phyloP scores from a whole-genome alignment of 2,329 filamentous ascomycete species.

The Elsinoe australis region DNA sequence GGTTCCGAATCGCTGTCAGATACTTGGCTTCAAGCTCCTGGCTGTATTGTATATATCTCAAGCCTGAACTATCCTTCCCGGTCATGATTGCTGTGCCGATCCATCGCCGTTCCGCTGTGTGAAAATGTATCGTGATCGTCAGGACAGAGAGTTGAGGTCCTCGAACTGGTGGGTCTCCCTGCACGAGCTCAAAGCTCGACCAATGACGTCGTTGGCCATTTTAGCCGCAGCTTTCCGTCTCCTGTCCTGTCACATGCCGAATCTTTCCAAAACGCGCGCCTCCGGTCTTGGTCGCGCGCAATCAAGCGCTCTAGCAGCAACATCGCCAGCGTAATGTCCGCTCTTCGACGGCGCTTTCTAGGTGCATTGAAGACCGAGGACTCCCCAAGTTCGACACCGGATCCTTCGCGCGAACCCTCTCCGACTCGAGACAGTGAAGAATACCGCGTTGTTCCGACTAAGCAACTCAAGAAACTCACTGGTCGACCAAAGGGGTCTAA shows the following conservation, averaged over 20 bases:
- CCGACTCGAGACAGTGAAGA: slow-evolving; percentile 35
- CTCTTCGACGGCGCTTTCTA: slow-evolving; percentile 31
- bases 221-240: too few relatives aligned
- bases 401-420: slow-evolving; percentile 35
- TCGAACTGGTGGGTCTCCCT: too few relatives aligned
- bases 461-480: slow-evolving; percentile 40
- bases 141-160: not conserved
- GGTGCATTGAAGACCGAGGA: slow-evolving; percentile 24
- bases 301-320: too few relatives aligned
- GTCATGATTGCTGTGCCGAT: slow-evolving; percentile 8
- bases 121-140: too few relatives aligned
- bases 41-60: slow-evolving; percentile 41
- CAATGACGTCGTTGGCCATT: slow-evolving; percentile 12
- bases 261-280: too few relatives aligned
- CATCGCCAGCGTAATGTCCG: slow-evolving; percentile 25
- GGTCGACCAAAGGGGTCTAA: slow-evolving; percentile 44
- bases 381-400: slow-evolving; percentile 22
- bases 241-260: slow-evolving; percentile 10
- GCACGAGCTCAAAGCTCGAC: too few relatives aligned
- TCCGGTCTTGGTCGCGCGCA: too few relatives aligned
- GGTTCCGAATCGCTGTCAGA: slow-evolving; percentile 76
- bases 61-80: slow-evolving; percentile 31
- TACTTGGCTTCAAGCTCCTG: slow-evolving; percentile 54
- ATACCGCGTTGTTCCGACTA: slow-evolving; percentile 45
- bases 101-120: not conserved